phyloP scores from a whole-genome alignment of 805 yeast species.

The Teunomyces stri region DNA sequence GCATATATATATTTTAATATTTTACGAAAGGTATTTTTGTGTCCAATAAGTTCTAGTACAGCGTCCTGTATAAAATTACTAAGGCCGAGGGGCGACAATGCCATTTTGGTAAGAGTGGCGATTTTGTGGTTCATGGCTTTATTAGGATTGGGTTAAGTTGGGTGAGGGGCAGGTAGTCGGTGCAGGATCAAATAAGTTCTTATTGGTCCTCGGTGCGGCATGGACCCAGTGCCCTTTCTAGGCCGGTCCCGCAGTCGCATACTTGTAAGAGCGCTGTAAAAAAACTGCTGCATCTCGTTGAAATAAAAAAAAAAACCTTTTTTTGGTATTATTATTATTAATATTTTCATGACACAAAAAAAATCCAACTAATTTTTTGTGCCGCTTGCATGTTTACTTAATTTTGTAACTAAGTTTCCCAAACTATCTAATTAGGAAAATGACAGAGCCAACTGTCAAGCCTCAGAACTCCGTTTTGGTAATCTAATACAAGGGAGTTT shows the following conservation, averaged over 20 bases:
- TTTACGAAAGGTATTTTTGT: not conserved
- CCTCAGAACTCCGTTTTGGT: too few species aligned
- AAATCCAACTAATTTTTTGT: not conserved
- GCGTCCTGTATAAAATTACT: too few species aligned
- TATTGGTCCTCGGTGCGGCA: not conserved
- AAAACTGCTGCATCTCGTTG: not conserved
- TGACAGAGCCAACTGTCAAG: not conserved
- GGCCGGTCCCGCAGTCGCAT: not conserved
- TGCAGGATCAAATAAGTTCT: not conserved
- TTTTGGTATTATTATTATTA: not conserved
- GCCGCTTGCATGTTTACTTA: conserved; percentile 1
- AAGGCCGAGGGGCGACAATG: too few species aligned
- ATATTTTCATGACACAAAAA: not conserved
- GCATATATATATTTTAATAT: not conserved
- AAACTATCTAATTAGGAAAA: not conserved
- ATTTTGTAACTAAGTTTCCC: not conserved
- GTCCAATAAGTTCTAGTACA: not conserved
- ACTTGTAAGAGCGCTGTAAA: not conserved
- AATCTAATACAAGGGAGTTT: too few species aligned
- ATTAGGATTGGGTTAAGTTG: too few species aligned
- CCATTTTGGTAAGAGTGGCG: not conserved
- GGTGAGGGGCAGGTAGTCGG: too few species aligned
- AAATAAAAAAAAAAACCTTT: not conserved
- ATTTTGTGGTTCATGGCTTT: not conserved
- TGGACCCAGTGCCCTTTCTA: not conserved